These are phyloP conservation scores for Parastagonospora nodorum DNA, from an alignment of 2,329 filamentous ascomycete species.

Conservation along the genomic window DNA sequence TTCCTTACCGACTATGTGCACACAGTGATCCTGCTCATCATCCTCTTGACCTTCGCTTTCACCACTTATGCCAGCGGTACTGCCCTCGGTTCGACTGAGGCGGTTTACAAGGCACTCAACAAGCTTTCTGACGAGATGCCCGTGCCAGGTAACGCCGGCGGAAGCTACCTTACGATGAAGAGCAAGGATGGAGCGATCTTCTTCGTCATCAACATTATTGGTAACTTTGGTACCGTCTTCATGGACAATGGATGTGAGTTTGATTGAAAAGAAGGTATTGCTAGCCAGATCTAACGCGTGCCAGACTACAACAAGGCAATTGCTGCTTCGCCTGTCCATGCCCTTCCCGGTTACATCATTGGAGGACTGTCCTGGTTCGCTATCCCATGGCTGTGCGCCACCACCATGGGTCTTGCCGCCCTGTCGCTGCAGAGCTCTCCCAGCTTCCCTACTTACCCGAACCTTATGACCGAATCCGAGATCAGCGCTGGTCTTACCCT, in stretches of 20 bases:
- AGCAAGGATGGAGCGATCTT: constrained; percentile 82
- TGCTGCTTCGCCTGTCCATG: constrained; percentile 81
- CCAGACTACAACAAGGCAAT: constrained; percentile 83
- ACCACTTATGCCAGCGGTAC: constrained; percentile 78
- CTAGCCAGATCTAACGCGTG: constrained; percentile 1
- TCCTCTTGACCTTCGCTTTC: constrained; percentile 83
- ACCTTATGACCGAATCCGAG: constrained; percentile 27
- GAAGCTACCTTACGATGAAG: constrained; percentile 87
- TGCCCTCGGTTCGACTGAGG: constrained; percentile 72
- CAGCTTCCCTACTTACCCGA: constrained; percentile 51
- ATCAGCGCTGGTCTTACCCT: constrained; percentile 37
- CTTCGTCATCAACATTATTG: constrained; percentile 88
- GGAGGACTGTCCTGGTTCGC: constrained; percentile 53
- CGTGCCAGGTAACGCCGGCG: constrained; percentile 74
- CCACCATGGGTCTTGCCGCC: constrained; percentile 53
- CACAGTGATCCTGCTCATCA: constrained; percentile 80
- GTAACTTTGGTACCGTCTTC: constrained; percentile 84
- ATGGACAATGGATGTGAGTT: constrained; percentile 73
- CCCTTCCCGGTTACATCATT: constrained; percentile 70
- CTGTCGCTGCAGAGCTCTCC: constrained; percentile 49
- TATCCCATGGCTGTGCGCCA: constrained; percentile 55
- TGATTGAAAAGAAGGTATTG: neutral
- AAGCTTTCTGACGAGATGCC: constrained; percentile 71
- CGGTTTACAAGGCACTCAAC: constrained; percentile 78
- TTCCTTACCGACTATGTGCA: constrained; percentile 84